phyloP scores from a whole-genome alignment of 768 basidiomycete species.

The Pisolithus marmoratus region DNA sequence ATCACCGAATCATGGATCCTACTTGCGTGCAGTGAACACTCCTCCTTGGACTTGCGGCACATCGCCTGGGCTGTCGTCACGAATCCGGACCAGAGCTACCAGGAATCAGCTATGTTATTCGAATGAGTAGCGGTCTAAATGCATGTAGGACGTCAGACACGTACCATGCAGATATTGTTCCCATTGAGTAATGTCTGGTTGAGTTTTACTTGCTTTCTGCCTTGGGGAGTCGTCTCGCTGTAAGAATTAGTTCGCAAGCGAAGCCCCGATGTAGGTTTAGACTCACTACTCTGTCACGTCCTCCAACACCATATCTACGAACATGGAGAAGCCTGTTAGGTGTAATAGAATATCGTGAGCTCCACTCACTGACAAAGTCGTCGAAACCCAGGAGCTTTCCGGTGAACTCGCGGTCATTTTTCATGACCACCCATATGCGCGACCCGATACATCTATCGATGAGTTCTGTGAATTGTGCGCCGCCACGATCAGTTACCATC shows the following conservation, averaged over 20 bases:
- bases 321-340: background rate
- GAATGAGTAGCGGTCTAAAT: constrained; percentile 3
- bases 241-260: background rate
- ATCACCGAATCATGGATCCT: no score
- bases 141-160: constrained; percentile 18
- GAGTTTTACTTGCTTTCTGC: constrained; percentile 73
- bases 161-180: constrained; percentile 94
- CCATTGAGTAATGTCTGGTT: constrained; percentile 89
- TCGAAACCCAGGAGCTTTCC: constrained; percentile 95
- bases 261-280: constrained; percentile 22
- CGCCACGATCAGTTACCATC: background rate
- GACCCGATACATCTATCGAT: constrained; percentile 98
- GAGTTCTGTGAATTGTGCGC: constrained; percentile 51
- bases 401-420: constrained; percentile 93
- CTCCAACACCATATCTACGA: constrained; percentile 85
- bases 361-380: constrained; percentile 94
- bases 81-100: constrained; percentile 53
- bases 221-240: constrained; percentile 84
- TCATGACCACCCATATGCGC: constrained; percentile 98
- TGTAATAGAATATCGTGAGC: background rate
- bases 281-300: constrained; percentile 91
- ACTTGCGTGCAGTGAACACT: no score
- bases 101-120: constrained; percentile 49
- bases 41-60: no score
- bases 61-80: background rate